Evolutionary conservation across 345 rosid genomes (phyloP).

Genomic region (Sapria himalayana): DNA sequence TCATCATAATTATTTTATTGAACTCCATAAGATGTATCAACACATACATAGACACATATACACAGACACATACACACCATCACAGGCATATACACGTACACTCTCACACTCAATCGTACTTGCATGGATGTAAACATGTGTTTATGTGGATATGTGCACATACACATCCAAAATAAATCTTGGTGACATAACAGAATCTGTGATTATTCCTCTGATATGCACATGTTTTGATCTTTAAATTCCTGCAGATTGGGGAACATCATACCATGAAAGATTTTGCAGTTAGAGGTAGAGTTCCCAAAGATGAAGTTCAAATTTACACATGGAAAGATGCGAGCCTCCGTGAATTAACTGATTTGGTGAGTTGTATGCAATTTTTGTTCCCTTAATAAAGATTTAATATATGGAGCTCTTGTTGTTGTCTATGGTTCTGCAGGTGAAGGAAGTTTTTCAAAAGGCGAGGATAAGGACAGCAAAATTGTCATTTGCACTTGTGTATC

Average conservation of each 20-base stretch:
- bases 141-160: too few species aligned
- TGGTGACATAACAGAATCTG: too few species aligned
- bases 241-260: conserved; percentile 54
- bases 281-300: conserved; percentile 91
- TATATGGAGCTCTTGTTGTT: background rate
- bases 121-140: too few species aligned
- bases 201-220: too few species aligned
- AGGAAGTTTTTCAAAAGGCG: conserved; percentile 82
- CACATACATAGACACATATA: too few species aligned
- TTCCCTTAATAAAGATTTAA: background rate
- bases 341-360: conserved; percentile 77
- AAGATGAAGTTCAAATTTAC: conserved; percentile 89
- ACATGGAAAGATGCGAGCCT: conserved; percentile 96
- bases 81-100: too few species aligned
- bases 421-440: conserved; percentile 25
- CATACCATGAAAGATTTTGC: conserved; percentile 74
- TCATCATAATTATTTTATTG: too few species aligned
- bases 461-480: conserved; percentile 78
- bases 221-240: conserved; percentile 1
- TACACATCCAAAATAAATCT: too few species aligned
- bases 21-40: too few species aligned
- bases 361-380: conserved; percentile 10
- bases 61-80: too few species aligned
- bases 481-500: conserved; percentile 85
- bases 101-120: too few species aligned